Evolutionary conservation across 148 eudicot species (phyloP).

Genomic region (Arbutus unedo): DNA sequence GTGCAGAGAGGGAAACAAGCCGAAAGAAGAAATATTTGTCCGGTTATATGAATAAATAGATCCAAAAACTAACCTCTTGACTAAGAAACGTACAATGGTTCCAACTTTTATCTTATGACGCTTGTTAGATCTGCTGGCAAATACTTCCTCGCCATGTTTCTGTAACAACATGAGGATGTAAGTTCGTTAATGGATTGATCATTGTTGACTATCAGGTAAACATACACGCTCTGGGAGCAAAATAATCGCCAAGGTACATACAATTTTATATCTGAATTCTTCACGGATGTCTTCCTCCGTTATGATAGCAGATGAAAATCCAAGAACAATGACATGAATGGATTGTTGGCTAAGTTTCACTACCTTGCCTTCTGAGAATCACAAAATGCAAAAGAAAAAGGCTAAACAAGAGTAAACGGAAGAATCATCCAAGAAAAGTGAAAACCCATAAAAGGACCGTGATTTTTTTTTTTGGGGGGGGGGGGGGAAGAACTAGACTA

Average conservation of each 20-base stretch:
- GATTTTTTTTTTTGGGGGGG: not conserved
- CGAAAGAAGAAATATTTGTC: not conserved
- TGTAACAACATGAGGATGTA: slow-evolving; percentile 27
- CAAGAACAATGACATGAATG: slow-evolving; percentile 78
- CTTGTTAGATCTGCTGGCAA: slow-evolving; percentile 52
- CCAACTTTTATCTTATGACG: slow-evolving; percentile 73
- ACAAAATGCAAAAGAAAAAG: not conserved
- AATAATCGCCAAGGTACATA: slow-evolving; percentile 30
- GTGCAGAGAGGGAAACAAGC: not conserved
- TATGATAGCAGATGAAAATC: slow-evolving; percentile 81
- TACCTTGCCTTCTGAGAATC: slow-evolving; percentile 75
- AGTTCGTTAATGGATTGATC: not conserved
- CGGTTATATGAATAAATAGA: not conserved
- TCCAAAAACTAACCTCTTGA: slow-evolving; percentile 54
- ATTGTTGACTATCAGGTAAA: not conserved
- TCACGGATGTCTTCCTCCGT: slow-evolving; percentile 71
- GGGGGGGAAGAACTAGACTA: not conserved
- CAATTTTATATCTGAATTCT: slow-evolving; percentile 61
- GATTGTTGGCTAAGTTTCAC: slow-evolving; percentile 71
- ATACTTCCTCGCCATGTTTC: slow-evolving; percentile 60
- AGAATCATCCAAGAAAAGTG: not conserved
- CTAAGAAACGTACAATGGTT: slow-evolving; percentile 55
- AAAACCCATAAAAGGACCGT: not conserved
- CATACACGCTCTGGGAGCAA: not conserved
- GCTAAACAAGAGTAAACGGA: slow-evolving; percentile 2